phyloP scores from a whole-genome alignment of 2,329 filamentous ascomycete genomes.

The Cylindrodendrum hubeiense region DNA sequence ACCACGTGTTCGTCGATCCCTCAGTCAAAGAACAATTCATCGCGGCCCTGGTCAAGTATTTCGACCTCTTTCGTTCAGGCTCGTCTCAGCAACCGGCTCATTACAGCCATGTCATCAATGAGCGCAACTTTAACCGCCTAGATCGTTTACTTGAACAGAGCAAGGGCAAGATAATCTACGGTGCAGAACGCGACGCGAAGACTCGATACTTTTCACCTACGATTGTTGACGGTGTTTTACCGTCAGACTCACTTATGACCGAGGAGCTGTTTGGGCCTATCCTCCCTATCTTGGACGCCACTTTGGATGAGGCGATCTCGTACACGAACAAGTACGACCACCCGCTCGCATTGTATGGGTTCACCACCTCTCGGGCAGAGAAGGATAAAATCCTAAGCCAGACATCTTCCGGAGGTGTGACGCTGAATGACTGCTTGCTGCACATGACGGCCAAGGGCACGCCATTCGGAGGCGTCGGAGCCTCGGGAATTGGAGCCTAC shows the following conservation, averaged over 20 bases:
- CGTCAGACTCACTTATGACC: neutral
- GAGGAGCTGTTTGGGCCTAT: constrained; percentile 54
- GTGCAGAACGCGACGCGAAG: constrained; percentile 46
- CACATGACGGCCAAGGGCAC: constrained; percentile 53
- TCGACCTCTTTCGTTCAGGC: neutral
- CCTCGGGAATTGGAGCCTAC: constrained; percentile 57
- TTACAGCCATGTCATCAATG: constrained; percentile 54
- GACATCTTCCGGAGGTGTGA: constrained; percentile 57
- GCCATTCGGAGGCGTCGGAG: constrained; percentile 60
- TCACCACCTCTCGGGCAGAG: constrained; percentile 51
- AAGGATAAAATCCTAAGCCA: constrained; percentile 46
- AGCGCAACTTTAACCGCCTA: constrained; percentile 57
- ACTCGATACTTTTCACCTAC: constrained; percentile 52
- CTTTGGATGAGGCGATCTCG: constrained; percentile 45
- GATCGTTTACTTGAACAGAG: constrained; percentile 50
- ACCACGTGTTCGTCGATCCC: constrained; percentile 59
- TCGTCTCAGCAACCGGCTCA: constrained; percentile 35
- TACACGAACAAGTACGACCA: constrained; percentile 46
- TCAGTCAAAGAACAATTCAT: constrained; percentile 53
- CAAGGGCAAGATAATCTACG: constrained; percentile 52
- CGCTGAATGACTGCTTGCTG: constrained; percentile 56
- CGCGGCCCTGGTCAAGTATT: constrained; percentile 48
- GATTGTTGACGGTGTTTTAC: constrained; percentile 52
- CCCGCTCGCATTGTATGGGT: constrained; percentile 57
- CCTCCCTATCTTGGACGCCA: constrained; percentile 53